These are phyloP conservation scores for Trypanosoma rangeli DNA, from an alignment of 208 protist genomes.

Conservation along the genomic window DNA sequence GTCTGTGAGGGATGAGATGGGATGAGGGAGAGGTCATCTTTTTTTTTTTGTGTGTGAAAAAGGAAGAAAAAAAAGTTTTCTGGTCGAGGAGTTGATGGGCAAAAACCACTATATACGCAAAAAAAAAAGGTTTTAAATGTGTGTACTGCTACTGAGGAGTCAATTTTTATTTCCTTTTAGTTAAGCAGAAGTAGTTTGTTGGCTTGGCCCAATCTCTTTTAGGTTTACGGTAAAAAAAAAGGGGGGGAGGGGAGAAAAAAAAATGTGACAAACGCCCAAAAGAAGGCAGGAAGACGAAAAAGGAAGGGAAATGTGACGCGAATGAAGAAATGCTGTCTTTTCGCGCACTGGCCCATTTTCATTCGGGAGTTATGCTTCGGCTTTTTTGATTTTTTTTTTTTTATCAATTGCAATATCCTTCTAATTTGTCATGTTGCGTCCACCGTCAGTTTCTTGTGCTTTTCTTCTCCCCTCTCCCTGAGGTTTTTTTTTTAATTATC, in stretches of 20 bases:
- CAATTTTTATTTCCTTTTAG: conserved; percentile 2
- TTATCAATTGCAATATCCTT: background rate
- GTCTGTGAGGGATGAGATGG: background rate
- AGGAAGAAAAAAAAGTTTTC: background rate
- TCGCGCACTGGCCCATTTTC: no score
- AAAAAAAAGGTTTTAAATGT: no score
- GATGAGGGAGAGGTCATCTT: background rate
- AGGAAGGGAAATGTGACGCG: background rate
- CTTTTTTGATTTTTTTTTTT: conserved; percentile 21
- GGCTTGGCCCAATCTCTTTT: background rate
- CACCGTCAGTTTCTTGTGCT: conserved; percentile 13
- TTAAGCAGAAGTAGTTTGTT: no score
- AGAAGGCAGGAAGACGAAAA: background rate
- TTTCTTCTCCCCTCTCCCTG: background rate
- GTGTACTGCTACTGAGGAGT: no score
- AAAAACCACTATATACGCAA: no score
- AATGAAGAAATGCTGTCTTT: background rate
- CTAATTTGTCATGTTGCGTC: background rate
- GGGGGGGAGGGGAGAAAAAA: no score
- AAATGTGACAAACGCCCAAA: background rate
- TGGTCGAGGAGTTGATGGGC: no score
- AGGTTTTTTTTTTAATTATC: background rate
- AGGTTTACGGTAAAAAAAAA: background rate
- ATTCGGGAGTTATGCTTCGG: background rate
- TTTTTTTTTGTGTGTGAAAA: conserved; percentile 18